These are phyloP conservation scores for Solanum raphanifolium DNA, from an alignment of 257 asterid genomes.

Conservation along the genomic window DNA sequence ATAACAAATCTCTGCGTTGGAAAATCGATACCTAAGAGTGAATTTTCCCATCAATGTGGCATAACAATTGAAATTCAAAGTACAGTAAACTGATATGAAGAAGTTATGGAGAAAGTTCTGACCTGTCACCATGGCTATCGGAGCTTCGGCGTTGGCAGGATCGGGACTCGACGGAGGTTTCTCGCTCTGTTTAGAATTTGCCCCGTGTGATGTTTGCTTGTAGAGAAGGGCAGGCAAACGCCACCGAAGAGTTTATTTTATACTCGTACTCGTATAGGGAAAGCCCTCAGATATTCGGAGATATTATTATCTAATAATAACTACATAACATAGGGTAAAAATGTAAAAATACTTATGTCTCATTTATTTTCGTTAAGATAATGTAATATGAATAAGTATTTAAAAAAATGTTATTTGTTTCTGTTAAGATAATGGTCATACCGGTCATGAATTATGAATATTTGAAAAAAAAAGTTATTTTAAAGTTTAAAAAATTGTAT, in stretches of 20 bases:
- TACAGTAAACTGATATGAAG: neutral
- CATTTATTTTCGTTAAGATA: neutral
- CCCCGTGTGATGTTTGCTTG: neutral
- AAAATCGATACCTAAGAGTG: neutral
- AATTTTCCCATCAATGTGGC: neutral
- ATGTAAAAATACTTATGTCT: neutral
- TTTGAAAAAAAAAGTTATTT: too few species aligned
- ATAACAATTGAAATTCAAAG: neutral
- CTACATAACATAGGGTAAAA: neutral
- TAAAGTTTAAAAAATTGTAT: too few species aligned
- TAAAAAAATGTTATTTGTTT: too few species aligned
- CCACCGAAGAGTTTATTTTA: neutral
- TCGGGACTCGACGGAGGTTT: slow-evolving; percentile 3
- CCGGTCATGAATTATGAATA: too few species aligned
- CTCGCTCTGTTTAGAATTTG: neutral
- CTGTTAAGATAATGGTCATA: too few species aligned
- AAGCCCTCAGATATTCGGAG: neutral
- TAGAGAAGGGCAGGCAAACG: slow-evolving; percentile 12
- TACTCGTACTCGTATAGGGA: neutral
- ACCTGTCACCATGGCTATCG: slow-evolving; percentile 10
- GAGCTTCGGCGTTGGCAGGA: slow-evolving; percentile 7
- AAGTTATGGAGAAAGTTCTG: neutral
- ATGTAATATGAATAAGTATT: too few species aligned
- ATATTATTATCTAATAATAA: neutral
- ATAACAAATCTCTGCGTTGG: neutral